A percentile compares a stretch with the other conserved stretches of the same genome.
These are phyloP conservation scores for Ascobolus immersus DNA, from an alignment of 495 filamentous ascomycete genomes.

Conservation along the genomic window DNA sequence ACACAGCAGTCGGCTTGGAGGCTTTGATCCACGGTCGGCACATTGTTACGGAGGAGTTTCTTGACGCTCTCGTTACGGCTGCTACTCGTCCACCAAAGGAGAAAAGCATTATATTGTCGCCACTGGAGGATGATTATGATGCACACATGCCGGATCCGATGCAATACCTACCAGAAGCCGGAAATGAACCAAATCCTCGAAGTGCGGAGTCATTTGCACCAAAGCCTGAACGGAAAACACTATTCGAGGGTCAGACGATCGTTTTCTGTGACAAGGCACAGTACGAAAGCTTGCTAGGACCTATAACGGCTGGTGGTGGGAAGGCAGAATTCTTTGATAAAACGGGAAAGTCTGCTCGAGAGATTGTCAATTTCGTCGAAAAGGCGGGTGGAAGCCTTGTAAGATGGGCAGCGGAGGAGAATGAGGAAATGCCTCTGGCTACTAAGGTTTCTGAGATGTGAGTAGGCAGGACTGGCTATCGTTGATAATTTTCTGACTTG, in stretches of 20 bases:
- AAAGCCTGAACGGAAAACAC: conserved; percentile 31
- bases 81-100: conserved; percentile 17
- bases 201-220: conserved; percentile 41
- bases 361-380: conserved; percentile 55
- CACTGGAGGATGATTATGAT: conserved; percentile 65
- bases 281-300: conserved; percentile 44
- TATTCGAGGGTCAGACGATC: conserved; percentile 76
- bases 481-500: neutral
- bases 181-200: conserved; percentile 43
- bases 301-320: conserved; percentile 55
- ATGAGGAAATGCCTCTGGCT: conserved; percentile 21
- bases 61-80: conserved; percentile 49
- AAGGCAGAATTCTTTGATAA: conserved; percentile 48
- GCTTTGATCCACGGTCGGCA: conserved; percentile 64
- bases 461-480: too few relatives aligned
- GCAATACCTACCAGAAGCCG: conserved; percentile 44
- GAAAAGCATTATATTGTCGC: conserved; percentile 28
- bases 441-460: conserved; percentile 13
- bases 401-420: conserved; percentile 37
- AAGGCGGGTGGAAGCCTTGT: conserved; percentile 29
- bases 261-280: conserved; percentile 63
- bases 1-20: conserved; percentile 63
- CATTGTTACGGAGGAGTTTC: conserved; percentile 52
- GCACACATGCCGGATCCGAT: conserved; percentile 50
- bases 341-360: conserved; percentile 38